Percentiles rank a stretch among this genome's conserved stretches.
These are phyloP conservation scores for Venturia nashicola DNA, from an alignment of 2,329 filamentous ascomycete species.

Conservation along the genomic window DNA sequence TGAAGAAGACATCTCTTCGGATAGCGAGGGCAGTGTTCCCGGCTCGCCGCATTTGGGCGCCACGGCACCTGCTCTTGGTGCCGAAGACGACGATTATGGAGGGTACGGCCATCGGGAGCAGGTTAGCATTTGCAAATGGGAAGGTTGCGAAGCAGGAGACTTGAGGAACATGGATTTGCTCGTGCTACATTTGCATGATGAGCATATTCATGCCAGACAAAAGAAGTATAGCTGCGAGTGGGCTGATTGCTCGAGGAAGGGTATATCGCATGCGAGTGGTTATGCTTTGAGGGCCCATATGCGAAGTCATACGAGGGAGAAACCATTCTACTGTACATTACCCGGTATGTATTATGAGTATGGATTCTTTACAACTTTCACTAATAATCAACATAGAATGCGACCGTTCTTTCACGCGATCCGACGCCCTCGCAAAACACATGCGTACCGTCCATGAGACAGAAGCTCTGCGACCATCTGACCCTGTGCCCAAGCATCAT, in stretches of 20 bases:
- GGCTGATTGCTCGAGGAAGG: constrained; percentile 79
- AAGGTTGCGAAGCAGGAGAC: constrained; percentile 36
- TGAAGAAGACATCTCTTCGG: constrained; percentile 66
- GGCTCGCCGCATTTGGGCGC: constrained; percentile 33
- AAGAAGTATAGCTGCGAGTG: constrained; percentile 99
- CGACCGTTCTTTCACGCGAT: constrained; percentile 90
- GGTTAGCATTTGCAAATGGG: constrained; percentile 37
- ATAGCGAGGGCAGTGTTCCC: constrained; percentile 69
- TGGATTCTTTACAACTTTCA: constrained; percentile 3
- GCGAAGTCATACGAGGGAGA: constrained; percentile 94
- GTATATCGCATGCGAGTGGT: constrained; percentile 82
- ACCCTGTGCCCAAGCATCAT: constrained; percentile 58
- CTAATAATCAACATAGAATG: constrained; percentile 52
- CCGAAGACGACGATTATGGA: constrained; percentile 29
- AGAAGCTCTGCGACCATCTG: constrained; percentile 68
- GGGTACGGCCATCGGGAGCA: constrained; percentile 23
- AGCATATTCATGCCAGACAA: constrained; percentile 84
- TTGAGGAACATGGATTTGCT: constrained; percentile 39
- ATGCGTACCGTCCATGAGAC: constrained; percentile 99
- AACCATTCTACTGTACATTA: constrained; percentile 92
- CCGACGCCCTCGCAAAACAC: constrained; percentile 91
- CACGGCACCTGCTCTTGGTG: constrained; percentile 2
- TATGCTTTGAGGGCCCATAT: constrained; percentile 96
- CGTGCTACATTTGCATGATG: constrained; percentile 55
- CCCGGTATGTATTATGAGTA: constrained; percentile 50